Base-by-base conservation (phyloP, 139 green algal species). In the Spirogloea muscicola region DNA sequence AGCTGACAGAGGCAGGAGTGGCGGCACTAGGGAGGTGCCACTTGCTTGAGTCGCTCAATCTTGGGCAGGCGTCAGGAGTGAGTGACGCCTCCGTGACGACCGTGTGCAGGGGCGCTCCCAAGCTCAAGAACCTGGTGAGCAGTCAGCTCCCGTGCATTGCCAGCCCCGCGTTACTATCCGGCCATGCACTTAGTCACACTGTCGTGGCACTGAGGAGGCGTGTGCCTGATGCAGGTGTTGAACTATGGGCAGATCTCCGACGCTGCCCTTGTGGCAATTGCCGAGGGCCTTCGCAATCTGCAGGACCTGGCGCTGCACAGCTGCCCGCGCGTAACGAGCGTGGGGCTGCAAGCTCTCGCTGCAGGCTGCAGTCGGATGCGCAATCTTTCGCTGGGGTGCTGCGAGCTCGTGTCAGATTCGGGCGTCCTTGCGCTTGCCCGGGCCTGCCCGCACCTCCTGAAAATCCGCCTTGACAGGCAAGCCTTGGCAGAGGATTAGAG, bases 231-330 rank as follows among this genome's bases (percentile, higher is more conserved):
- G n/a, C 69, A 76, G 69, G 69, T 77, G 33, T 33, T 77, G 33
- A 77, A 77, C 58, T 77, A 77, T 63, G 64, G 69, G 10, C 69
- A 62, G 2, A 29, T 77, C 16, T 66, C 69, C n/a, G 69, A 77
- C 61, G 2, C 1, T 16, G 64, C 64, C 16, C 21, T 74, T 6
- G 13, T 5, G 29, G 64, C 64, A 4, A 74, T 74, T 13, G 48
- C 25, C 3, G n/a, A n/a, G n/a, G 16, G 64, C 29, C 69, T 37
- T 7, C 29, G 40, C 13, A 3, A 68, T 31, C 68, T 77, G n/a
- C 60, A 77, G 48, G 69, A 77, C 25, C 58, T 77, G 31, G 69
- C 69, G 16, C 21, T 77, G 34, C 69, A 77, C 13, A 55, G 61
- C 29, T 77, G 69, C 69, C 61, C 69, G 25, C 25, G 61, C 9